These are phyloP conservation scores for Didymella sp. DNA, from an alignment of 2,329 filamentous ascomycete species.

Conservation along the genomic window DNA sequence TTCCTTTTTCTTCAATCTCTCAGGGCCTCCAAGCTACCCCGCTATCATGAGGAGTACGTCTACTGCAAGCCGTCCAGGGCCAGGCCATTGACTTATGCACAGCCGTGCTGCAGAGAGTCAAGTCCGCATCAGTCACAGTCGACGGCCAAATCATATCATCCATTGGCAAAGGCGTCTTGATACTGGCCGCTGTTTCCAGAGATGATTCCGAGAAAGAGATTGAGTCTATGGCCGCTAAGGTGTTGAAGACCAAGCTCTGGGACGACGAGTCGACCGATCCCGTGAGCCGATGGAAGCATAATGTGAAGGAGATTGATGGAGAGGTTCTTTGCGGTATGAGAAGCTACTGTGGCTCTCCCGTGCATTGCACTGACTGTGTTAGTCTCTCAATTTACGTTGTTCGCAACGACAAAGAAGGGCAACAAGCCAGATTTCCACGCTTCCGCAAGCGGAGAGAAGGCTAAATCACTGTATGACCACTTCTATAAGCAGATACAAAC, in stretches of 20 bases:
- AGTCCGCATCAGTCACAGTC: constrained; percentile 94
- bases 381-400: constrained; percentile 97
- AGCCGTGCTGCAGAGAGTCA: constrained; percentile 93
- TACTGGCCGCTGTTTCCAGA: constrained; percentile 89
- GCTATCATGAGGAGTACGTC: constrained; percentile 34
- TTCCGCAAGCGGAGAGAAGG: constrained; percentile 78
- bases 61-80: constrained; percentile 15
- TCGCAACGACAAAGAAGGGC: constrained; percentile 93
- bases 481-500: constrained; percentile 80
- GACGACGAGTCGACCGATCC: constrained; percentile 74
- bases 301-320: constrained; percentile 84
- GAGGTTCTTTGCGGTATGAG: constrained; percentile 89
- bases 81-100: constrained; percentile 22
- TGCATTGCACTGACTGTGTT: background rate
- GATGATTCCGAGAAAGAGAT: constrained; percentile 90
- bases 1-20: too few relatives aligned
- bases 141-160: constrained; percentile 88
- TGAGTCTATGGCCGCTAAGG: constrained; percentile 80
- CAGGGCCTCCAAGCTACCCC: constrained; percentile 17
- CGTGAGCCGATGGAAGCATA: constrained; percentile 79
- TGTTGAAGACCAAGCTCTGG: constrained; percentile 91
- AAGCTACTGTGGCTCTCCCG: too few relatives aligned
- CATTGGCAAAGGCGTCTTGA: constrained; percentile 87
- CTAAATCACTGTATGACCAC: constrained; percentile 79
- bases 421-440: constrained; percentile 95